Percentiles rank a stretch among this genome's conserved stretches.
Evolutionary conservation across 2,329 filamentous ascomycete species (phyloP).

Genomic region (Fusarium foetens): DNA sequence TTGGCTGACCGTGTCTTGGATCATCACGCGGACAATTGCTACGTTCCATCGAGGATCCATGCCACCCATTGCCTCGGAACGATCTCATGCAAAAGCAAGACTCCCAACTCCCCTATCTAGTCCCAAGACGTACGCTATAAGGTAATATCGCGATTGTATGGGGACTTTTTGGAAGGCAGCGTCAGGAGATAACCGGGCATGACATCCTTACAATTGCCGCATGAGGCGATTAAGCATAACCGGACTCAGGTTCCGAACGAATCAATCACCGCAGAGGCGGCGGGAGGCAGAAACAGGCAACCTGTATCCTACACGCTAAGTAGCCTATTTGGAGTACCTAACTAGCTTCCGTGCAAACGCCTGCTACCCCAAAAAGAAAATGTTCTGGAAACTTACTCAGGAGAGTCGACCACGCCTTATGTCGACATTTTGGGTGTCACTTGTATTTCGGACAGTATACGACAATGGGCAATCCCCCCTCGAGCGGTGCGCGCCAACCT

Average conservation of each 20-base stretch:
- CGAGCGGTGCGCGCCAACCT: background rate
- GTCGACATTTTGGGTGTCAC: background rate
- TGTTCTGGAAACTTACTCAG: constrained; percentile 25
- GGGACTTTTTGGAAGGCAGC: background rate
- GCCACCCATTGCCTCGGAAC: constrained; percentile 8
- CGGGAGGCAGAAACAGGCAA: background rate
- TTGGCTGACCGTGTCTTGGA: constrained; percentile 9
- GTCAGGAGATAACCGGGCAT: constrained; percentile 32
- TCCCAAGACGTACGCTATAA: background rate
- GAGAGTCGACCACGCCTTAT: constrained; percentile 10
- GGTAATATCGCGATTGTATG: background rate
- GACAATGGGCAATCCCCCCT: background rate
- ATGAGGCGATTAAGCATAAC: constrained; percentile 13
- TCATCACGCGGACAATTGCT: constrained; percentile 8
- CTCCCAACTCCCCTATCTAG: background rate
- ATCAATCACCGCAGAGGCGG: constrained; percentile 10
- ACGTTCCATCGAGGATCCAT: constrained; percentile 15
- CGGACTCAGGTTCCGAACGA: constrained; percentile 16
- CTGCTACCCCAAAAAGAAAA: constrained; percentile 3
- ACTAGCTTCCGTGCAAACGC: background rate
- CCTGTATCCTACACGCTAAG: background rate
- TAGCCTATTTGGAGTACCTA: background rate
- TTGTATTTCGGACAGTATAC: background rate
- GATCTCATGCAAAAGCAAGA: constrained; percentile 10
- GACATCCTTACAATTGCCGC: constrained; percentile 4